Evolutionary conservation across 352 stramenopile genomes (phyloP), one percentile per base, ranked within the genome.

Genomic region (Vaucheria bursata): DNA sequence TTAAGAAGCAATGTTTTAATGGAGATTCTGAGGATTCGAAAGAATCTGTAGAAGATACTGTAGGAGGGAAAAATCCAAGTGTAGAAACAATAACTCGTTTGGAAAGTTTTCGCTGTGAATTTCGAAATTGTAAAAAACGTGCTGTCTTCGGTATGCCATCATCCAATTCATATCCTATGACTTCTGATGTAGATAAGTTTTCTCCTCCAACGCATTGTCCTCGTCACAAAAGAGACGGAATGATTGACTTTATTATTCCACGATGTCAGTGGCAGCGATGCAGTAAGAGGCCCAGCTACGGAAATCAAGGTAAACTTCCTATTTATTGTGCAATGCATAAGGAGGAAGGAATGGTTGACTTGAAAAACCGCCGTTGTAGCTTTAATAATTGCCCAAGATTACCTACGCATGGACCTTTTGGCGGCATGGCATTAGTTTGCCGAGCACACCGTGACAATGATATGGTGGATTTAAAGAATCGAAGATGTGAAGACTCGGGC

Each of bases 391-490:
- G 79, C 79, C 75, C 71, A 45, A 34, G 77, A 49, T 70, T 84
- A 25, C 75, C 79, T 1, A 84, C 77, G 66, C 84, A 84, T 59
- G 79, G 79, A 1, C 69, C 83, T 52, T 76, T 75, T 38, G 79
- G 79, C 31, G 70, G 71, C 45, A 49, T 64, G 33, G 73, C 79
- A 6, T 74, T 75, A 18, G 78, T 83, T 39, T 84, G 79, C 53
- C 71, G 66, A 0, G 72, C 49, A 36, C 79, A 84, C 38, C 74
- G 79, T 59, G 74, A 79, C 8, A 39, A 45, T 29, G 76, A 74
- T 12, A 84, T 84, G 79, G 66, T 84, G 7, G 79, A 84, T 50
- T 64, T 84, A 8, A 74, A 77, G n/a, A 82, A 81, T 50, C 72
- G 79, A 50, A 72, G 76, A 3, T 84, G 79, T 71, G 79, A 84